Conservation (phyloP, 2,329 filamentous ascomycete genomes). For the Aureobasidium lini region DNA sequence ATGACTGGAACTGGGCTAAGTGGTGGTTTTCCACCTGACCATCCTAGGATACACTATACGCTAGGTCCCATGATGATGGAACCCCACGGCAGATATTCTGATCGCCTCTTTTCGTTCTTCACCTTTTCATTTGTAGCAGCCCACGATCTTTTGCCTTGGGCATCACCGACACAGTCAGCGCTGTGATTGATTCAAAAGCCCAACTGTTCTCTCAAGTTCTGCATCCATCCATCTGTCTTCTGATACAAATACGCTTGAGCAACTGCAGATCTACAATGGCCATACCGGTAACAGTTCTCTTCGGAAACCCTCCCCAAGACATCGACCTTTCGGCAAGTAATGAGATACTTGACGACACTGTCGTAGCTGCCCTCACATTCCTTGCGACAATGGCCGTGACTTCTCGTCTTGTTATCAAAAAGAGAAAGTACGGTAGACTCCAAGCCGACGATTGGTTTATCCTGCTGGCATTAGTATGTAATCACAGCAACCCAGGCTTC, state of each 20-base stretch:
- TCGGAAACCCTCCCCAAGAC: not conserved
- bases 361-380: not conserved
- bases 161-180: too few species aligned
- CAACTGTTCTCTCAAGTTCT: not conserved
- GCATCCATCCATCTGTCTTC: not conserved
- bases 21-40: too few species aligned
- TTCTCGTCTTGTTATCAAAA: not conserved
- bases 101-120: too few species aligned
- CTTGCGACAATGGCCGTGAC: not conserved
- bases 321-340: not conserved
- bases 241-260: too few species aligned
- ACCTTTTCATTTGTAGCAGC: too few species aligned
- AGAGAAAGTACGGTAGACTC: not conserved
- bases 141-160: too few species aligned
- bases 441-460: not conserved
- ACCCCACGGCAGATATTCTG: too few species aligned
- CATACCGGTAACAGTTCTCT: not conserved
- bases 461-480: not conserved
- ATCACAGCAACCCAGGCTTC: not conserved
- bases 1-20: too few species aligned
- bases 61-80: too few species aligned
- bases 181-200: too few species aligned
- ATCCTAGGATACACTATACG: too few species aligned
- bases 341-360: not conserved
- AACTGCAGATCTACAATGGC: not conserved